A percentile compares a stretch with the other conserved stretches of the same genome.
Conservation (phyloP, 2,329 filamentous ascomycete species). For the Myotisia sp. region DNA sequence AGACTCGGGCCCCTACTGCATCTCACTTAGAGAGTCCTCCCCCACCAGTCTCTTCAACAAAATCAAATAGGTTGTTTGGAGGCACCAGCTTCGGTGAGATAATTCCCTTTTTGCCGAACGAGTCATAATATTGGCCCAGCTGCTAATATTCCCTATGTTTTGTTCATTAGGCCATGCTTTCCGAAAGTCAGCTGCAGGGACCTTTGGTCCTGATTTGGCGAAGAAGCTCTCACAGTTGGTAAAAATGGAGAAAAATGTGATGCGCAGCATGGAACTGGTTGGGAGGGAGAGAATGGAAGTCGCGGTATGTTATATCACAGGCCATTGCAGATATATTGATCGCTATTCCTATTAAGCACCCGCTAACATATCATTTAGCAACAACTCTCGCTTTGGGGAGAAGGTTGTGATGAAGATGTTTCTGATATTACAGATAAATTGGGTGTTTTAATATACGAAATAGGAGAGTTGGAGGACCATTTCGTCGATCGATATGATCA, state of each 20-base stretch:
- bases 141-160: slow-evolving; percentile 1
- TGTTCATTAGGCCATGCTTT: slow-evolving; percentile 45
- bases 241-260: slow-evolving; percentile 99
- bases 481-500: slow-evolving; percentile 98
- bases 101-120: slow-evolving; percentile 4
- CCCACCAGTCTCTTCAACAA: slow-evolving; percentile 80
- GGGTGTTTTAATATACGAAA: slow-evolving; percentile 93
- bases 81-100: slow-evolving; percentile 68
- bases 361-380: slow-evolving; percentile 46
- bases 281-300: slow-evolving; percentile 96
- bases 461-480: slow-evolving; percentile 94
- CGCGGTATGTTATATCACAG: slow-evolving; percentile 52
- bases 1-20: slow-evolving; percentile 87
- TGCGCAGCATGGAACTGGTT: slow-evolving; percentile 93
- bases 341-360: slow-evolving; percentile 2
- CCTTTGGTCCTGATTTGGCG: slow-evolving; percentile 64
- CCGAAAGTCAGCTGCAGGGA: slow-evolving; percentile 38
- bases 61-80: slow-evolving; percentile 78
- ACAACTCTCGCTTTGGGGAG: slow-evolving; percentile 98
- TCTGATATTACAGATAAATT: slow-evolving; percentile 99
- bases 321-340: neutral
- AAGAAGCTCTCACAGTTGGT: slow-evolving; percentile 97
- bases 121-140: slow-evolving; percentile 1
- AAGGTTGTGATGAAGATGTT: slow-evolving; percentile 89
- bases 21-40: slow-evolving; percentile 85